Conservation (phyloP, 2,329 filamentous ascomycete genomes). For the Penicillium paneum region DNA sequence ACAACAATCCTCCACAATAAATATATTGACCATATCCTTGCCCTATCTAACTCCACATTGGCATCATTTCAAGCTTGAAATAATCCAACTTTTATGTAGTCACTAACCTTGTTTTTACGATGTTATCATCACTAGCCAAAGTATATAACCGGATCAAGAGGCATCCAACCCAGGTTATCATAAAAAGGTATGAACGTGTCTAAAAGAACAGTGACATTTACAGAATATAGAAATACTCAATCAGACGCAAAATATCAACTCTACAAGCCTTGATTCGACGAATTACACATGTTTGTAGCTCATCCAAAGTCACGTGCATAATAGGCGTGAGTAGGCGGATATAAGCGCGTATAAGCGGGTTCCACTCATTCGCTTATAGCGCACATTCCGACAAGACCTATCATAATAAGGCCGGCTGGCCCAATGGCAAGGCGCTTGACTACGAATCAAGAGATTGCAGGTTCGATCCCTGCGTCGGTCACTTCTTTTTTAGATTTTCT, state of each 20-base stretch:
- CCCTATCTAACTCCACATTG: too few species aligned
- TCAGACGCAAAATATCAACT: neutral
- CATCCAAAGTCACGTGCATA: neutral
- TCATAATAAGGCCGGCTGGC: slow-evolving; percentile 32
- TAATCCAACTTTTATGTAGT: too few species aligned
- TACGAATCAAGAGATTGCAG: slow-evolving; percentile 53
- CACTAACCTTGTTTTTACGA: neutral
- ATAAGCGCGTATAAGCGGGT: neutral
- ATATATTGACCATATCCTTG: neutral
- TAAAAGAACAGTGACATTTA: rapidly evolving
- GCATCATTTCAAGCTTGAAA: rapidly evolving
- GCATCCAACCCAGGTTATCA: neutral
- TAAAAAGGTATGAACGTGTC: too few species aligned
- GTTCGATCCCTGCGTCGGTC: slow-evolving; percentile 46
- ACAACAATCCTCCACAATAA: too few species aligned
- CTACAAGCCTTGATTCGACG: neutral
- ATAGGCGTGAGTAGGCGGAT: neutral
- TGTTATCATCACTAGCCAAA: neutral
- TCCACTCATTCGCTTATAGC: neutral
- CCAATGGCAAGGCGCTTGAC: slow-evolving; percentile 53
- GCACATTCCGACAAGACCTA: neutral
- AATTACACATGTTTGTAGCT: neutral
- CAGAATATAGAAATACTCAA: neutral
- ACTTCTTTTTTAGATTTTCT: slow-evolving; percentile 19
- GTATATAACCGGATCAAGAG: neutral